phyloP scores from a whole-genome alignment of 805 yeast genomes.

The Ascoidea rubescens region DNA sequence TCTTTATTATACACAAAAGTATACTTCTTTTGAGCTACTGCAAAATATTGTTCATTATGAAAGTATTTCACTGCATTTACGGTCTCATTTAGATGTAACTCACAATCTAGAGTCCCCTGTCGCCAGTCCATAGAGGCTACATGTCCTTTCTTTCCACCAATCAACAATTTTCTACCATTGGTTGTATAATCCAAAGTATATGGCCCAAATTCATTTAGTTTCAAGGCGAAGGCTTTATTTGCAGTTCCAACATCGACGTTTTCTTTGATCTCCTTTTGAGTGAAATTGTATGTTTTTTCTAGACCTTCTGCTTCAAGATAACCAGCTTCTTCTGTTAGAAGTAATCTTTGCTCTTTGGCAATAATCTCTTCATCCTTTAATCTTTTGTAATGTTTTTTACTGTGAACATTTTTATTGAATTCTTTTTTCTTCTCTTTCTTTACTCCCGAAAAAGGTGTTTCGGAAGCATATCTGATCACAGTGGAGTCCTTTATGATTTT shows the following conservation, averaged over 20 bases:
- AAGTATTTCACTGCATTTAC: constrained; percentile 81
- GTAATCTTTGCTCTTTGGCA: constrained; percentile 77
- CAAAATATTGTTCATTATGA: constrained; percentile 87
- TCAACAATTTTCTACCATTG: constrained; percentile 73
- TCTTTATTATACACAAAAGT: constrained; percentile 83
- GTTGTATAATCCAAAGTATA: constrained; percentile 69
- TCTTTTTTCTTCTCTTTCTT: constrained; percentile 26
- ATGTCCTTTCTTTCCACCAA: constrained; percentile 90
- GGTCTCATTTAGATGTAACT: constrained; percentile 76
- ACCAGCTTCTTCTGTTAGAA: constrained; percentile 77
- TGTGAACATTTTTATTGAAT: constrained; percentile 40
- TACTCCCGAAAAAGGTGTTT: constrained; percentile 7
- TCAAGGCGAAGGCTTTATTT: constrained; percentile 60
- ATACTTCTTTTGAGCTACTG: constrained; percentile 93
- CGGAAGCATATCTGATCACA: neutral
- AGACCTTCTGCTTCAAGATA: constrained; percentile 86
- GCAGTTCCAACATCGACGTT: constrained; percentile 70
- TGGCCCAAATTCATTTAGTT: constrained; percentile 73
- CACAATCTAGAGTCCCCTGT: constrained; percentile 68
- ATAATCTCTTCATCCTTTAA: constrained; percentile 67
- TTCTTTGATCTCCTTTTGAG: constrained; percentile 62
- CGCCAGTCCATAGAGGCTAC: constrained; percentile 95
- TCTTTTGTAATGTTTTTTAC: constrained; percentile 55
- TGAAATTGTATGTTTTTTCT: constrained; percentile 83
- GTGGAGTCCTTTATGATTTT: neutral